Conservation (phyloP, 2,329 filamentous ascomycete genomes). For the Phyllosticta ampelicida region DNA sequence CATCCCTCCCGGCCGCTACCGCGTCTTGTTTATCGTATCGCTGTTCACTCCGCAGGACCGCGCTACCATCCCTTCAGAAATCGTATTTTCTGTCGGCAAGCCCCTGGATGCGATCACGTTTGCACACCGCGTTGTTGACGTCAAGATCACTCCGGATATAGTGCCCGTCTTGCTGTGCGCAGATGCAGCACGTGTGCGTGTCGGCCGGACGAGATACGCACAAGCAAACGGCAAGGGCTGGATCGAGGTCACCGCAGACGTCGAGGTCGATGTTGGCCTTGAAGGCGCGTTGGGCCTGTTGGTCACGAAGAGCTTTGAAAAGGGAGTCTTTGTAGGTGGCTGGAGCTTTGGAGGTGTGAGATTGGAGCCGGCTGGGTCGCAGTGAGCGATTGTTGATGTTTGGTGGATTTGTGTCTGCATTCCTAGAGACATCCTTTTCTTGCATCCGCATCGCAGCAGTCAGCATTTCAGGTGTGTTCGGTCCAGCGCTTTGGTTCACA, state of each 20-base stretch:
- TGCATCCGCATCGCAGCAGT: neutral
- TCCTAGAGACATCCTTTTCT: neutral
- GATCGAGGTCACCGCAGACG: constrained; percentile 28
- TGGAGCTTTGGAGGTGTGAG: constrained; percentile 31
- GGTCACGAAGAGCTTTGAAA: constrained; percentile 24
- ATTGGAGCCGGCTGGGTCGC: constrained; percentile 23
- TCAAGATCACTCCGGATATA: constrained; percentile 28
- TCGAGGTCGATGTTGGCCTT: constrained; percentile 25
- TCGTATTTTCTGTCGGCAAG: constrained; percentile 28
- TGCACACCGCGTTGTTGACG: constrained; percentile 24
- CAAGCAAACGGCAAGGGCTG: constrained; percentile 23
- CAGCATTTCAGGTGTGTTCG: neutral
- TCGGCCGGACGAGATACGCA: constrained; percentile 21
- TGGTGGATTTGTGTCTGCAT: neutral
- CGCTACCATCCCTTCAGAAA: constrained; percentile 17
- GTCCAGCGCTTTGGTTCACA: neutral
- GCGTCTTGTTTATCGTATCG: constrained; percentile 23
- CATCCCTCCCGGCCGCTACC: constrained; percentile 27
- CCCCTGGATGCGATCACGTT: constrained; percentile 25
- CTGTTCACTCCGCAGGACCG: constrained; percentile 15
- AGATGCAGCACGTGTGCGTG: constrained; percentile 26
- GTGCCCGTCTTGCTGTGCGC: constrained; percentile 27
- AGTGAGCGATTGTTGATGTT: neutral
- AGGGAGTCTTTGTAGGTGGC: constrained; percentile 22
- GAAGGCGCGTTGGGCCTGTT: constrained; percentile 28